Evolutionary conservation across 352 stramenopile genomes (phyloP).

Genomic region (Phytophthora europaea): DNA sequence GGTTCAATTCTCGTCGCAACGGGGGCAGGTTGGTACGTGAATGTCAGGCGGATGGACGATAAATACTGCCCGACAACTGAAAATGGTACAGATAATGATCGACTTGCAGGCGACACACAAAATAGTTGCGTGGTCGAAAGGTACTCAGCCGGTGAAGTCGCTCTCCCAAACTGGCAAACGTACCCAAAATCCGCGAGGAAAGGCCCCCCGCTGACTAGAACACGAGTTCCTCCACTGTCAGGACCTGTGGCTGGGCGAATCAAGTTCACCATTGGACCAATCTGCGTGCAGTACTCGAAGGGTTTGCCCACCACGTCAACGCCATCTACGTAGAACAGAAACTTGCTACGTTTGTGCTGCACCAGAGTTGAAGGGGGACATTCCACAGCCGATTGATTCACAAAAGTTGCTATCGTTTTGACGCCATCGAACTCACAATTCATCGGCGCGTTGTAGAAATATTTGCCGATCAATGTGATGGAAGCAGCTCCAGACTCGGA

Average conservation of each 20-base stretch:
- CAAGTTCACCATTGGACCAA: slow-evolving; percentile 25
- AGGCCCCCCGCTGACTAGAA: slow-evolving; percentile 42
- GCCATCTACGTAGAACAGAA: slow-evolving; percentile 29
- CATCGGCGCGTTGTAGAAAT: slow-evolving; percentile 31
- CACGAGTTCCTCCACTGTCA: slow-evolving; percentile 45
- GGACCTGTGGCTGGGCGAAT: slow-evolving; percentile 48
- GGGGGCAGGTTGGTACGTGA: slow-evolving; percentile 37
- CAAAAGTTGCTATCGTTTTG: slow-evolving; percentile 16
- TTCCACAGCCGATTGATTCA: slow-evolving; percentile 25
- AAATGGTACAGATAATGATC: slow-evolving; percentile 33
- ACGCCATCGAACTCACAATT: slow-evolving; percentile 28
- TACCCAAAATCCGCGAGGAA: slow-evolving; percentile 38
- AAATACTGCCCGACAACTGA: slow-evolving; percentile 30
- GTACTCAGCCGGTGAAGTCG: slow-evolving; percentile 25
- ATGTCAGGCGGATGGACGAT: slow-evolving; percentile 11
- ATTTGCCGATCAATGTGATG: slow-evolving; percentile 15
- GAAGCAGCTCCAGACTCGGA: background rate
- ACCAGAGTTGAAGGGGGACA: slow-evolving; percentile 1
- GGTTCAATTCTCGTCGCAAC: slow-evolving; percentile 30
- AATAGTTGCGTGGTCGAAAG: slow-evolving; percentile 42
- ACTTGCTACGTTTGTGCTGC: slow-evolving; percentile 15
- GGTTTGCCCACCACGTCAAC: slow-evolving; percentile 6
- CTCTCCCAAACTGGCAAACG: slow-evolving; percentile 40
- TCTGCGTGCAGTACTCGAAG: slow-evolving; percentile 21
- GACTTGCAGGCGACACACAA: slow-evolving; percentile 42